Evolutionary conservation across 768 basidiomycete species (phyloP).

Genomic region (Ephemerocybe angulata): DNA sequence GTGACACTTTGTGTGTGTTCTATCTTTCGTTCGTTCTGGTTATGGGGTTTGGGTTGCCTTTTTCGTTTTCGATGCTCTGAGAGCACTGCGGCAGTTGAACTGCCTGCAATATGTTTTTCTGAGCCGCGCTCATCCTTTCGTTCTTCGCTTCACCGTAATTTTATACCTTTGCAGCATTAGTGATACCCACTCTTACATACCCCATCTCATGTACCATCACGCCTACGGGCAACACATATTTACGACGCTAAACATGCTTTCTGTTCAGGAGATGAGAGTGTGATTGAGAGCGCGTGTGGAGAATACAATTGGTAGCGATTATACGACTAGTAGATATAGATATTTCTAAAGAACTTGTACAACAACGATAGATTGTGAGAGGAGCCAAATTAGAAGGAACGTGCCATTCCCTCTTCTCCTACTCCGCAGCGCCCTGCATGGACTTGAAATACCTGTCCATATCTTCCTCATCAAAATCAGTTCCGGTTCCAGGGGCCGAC

Average conservation of each 20-base stretch:
- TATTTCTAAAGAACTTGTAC: background rate
- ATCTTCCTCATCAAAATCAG: constrained; percentile 63
- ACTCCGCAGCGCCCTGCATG: constrained; percentile 16
- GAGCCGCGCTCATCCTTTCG: no score
- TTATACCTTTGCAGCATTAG: no score
- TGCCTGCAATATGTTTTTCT: no score
- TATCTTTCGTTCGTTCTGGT: background rate
- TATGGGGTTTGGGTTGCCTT: background rate
- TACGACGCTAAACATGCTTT: no score
- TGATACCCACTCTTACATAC: background rate
- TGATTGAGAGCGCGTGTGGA: background rate
- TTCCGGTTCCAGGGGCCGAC: constrained; percentile 22
- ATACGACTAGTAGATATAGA: background rate
- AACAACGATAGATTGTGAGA: background rate
- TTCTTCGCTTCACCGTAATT: no score
- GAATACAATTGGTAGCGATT: background rate
- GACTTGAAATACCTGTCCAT: constrained; percentile 72
- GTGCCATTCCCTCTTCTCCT: background rate
- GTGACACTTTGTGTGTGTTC: constrained; percentile 3
- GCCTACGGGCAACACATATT: background rate
- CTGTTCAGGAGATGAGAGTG: background rate
- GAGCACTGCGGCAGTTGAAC: no score
- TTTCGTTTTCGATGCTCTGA: background rate
- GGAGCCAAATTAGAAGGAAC: background rate
- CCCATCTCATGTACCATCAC: background rate